These are phyloP conservation scores for Sugiyamaella floridensis DNA, from an alignment of 805 yeast genomes.

Conservation along the genomic window DNA sequence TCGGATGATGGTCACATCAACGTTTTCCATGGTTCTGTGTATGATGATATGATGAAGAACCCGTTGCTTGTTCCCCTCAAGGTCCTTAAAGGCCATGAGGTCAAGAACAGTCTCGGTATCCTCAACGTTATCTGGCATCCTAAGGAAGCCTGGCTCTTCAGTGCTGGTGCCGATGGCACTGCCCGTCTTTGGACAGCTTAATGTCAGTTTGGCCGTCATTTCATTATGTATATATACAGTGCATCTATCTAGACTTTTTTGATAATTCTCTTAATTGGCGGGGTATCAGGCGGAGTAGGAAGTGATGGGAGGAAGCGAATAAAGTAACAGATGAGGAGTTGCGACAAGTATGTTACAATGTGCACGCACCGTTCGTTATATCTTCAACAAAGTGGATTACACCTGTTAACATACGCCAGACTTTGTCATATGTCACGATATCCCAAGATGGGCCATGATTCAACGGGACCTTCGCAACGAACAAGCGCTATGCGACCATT, in stretches of 20 bases:
- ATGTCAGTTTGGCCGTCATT: background rate
- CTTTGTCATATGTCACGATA: conserved; percentile 24
- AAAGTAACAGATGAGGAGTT: too few relatives aligned
- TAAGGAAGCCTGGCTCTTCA: conserved; percentile 94
- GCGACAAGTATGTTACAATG: too few relatives aligned
- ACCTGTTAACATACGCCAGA: too few relatives aligned
- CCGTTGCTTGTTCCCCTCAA: conserved; percentile 94
- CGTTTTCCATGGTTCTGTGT: conserved; percentile 93
- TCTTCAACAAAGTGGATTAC: too few relatives aligned
- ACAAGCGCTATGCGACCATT: conserved; percentile 64
- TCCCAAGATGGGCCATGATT: conserved; percentile 62
- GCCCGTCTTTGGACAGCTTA: conserved; percentile 95
- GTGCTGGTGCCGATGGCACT: conserved; percentile 94
- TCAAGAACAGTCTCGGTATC: conserved; percentile 76
- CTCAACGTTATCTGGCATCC: conserved; percentile 93
- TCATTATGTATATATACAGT: background rate
- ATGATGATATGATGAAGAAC: conserved; percentile 90
- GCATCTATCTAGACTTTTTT: background rate
- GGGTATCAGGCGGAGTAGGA: background rate
- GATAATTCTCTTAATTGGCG: background rate
- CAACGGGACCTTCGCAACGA: conserved; percentile 63
- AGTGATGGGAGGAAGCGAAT: too few relatives aligned
- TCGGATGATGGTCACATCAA: conserved; percentile 91
- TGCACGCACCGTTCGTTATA: too few relatives aligned
- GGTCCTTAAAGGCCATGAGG: conserved; percentile 84